A percentile compares a stretch with the other conserved stretches of the same genome.
phyloP scores from a whole-genome alignment of 140 eudicot genomes.

The Senecio squalidus region DNA sequence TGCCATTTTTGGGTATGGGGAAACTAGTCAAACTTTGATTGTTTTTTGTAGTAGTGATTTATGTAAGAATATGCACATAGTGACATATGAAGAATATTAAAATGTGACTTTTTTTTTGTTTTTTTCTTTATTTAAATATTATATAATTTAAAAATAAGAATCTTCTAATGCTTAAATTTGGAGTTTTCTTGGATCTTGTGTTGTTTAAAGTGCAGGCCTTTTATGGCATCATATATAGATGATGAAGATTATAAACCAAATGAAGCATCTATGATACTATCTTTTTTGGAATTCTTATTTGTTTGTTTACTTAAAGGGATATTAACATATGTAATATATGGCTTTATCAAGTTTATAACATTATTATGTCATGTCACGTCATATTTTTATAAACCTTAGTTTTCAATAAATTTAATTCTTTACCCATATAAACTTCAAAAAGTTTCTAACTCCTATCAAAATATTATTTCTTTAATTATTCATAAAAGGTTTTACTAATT shows the following conservation, averaged over 20 bases:
- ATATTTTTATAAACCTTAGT: no score
- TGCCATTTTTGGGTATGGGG: conserved; percentile 23
- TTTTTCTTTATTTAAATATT: neutral
- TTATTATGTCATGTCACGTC: no score
- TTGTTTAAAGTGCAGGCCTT: conserved; percentile 29
- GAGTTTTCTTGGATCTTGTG: conserved; percentile 45
- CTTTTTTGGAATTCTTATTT: no score
- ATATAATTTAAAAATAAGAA: conserved; percentile 17
- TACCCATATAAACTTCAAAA: no score
- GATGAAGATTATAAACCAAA: conserved; percentile 3
- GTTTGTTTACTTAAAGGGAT: no score
- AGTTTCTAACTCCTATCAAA: no score
- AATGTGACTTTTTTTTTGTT: neutral
- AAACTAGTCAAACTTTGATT: conserved; percentile 14
- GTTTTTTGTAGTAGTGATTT: conserved; percentile 17
- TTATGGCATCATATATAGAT: neutral
- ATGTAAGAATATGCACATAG: conserved; percentile 16
- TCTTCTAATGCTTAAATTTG: conserved; percentile 36
- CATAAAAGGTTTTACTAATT: no score
- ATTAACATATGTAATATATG: no score
- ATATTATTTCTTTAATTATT: no score
- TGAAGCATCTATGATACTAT: conserved; percentile 3
- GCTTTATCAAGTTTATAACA: no score
- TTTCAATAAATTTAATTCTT: no score
- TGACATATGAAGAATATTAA: conserved; percentile 27